A percentile compares a stretch with the other conserved stretches of the same genome.
Conservation (phyloP, 306 rosid genomes). For the Luffa acutangula region DNA sequence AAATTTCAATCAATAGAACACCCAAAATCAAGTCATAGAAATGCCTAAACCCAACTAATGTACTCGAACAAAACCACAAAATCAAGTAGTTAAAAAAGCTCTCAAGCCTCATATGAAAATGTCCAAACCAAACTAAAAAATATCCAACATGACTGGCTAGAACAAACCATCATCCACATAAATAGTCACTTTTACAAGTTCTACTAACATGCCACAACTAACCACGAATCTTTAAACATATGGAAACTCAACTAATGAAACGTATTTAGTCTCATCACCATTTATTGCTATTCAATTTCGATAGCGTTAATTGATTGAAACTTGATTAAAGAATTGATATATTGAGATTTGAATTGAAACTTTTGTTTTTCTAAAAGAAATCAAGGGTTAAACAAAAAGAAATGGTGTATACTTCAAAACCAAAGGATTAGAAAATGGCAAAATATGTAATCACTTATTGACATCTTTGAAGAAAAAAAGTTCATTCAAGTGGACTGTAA, state of each 20-base stretch:
- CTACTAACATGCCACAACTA: background rate
- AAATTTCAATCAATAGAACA: too few relatives aligned
- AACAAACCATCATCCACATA: background rate
- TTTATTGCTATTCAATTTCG: background rate
- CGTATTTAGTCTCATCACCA: background rate
- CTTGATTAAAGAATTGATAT: background rate
- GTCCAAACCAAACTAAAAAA: background rate
- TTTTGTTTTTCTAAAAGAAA: background rate
- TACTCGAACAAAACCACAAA: background rate
- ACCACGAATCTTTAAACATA: background rate
- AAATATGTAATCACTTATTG: background rate
- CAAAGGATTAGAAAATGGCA: background rate
- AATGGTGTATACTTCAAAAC: background rate
- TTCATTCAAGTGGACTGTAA: background rate
- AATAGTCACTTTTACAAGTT: background rate
- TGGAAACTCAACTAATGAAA: background rate
- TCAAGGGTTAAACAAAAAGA: background rate
- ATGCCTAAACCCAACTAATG: too few relatives aligned
- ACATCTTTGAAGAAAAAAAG: background rate
- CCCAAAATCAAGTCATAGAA: too few relatives aligned
- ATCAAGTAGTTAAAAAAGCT: too few relatives aligned
- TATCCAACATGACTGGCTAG: background rate
- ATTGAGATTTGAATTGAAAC: background rate
- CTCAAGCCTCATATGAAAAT: background rate
- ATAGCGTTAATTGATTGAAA: background rate